These are phyloP conservation scores for Pseudocercospora musae DNA, from an alignment of 2,329 filamentous ascomycete genomes.

Conservation along the genomic window DNA sequence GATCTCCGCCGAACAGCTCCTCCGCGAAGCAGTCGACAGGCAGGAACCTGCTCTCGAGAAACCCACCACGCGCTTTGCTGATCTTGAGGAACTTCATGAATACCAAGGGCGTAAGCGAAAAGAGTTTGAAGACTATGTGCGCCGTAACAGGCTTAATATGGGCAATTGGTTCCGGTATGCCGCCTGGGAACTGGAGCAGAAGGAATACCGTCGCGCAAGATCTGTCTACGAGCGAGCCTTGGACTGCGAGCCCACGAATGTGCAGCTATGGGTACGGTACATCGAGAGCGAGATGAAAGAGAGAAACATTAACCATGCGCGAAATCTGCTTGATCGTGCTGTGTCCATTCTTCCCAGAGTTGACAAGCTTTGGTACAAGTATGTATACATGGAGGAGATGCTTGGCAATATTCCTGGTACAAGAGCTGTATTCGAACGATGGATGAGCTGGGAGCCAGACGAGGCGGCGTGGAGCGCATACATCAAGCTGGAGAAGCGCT, in stretches of 20 bases:
- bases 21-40: constrained; percentile 93
- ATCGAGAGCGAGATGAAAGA: constrained; percentile 95
- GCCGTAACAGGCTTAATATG: constrained; percentile 89
- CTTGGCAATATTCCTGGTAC: constrained; percentile 90
- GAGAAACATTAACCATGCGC: constrained; percentile 92
- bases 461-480: constrained; percentile 94
- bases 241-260: constrained; percentile 83
- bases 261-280: constrained; percentile 86
- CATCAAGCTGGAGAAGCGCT: constrained; percentile 95
- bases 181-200: constrained; percentile 95
- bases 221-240: constrained; percentile 93
- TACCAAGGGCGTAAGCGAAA: constrained; percentile 93
- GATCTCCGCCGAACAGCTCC: constrained; percentile 94
- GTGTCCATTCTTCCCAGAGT: constrained; percentile 86
- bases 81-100: constrained; percentile 96
- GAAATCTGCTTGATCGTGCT: constrained; percentile 92
- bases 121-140: constrained; percentile 97
- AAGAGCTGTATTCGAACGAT: constrained; percentile 90
- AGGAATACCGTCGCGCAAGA: constrained; percentile 87
- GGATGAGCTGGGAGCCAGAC: constrained; percentile 98
- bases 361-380: constrained; percentile 99
- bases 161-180: constrained; percentile 99
- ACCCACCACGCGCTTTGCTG: constrained; percentile 90
- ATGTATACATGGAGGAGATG: constrained; percentile 98
- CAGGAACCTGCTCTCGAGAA: constrained; percentile 86